Evolutionary conservation across 305 asterid species (phyloP), one percentile per base, ranked within the genome.

Genomic region (Striga hermonthica): DNA sequence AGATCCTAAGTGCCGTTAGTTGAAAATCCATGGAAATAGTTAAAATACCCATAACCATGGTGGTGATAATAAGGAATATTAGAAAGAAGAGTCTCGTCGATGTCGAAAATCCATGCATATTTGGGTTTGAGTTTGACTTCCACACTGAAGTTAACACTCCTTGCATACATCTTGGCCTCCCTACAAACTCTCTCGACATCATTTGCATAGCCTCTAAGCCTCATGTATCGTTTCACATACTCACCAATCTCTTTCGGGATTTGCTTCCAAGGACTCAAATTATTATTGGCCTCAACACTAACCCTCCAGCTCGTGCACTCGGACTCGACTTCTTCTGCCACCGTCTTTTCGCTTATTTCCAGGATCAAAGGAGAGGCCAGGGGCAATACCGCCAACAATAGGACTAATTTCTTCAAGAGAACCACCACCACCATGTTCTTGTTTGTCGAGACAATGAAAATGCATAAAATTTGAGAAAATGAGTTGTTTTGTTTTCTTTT

Each of bases 281-380:
- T 88, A 57, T 86, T 88, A 57, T 86, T 88, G 7, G 94, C 77
- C 86, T 88, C 96, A 53, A 70, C 89, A 44, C 86, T 83, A 62
- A 86, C 78, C 81, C 94, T 81, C 96, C 96, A 86, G 62, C 91
- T 82, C 4, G 82, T 62, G 74, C 96, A 88, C 60, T 71, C 69
- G 15, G 80, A 67, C 40, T 45, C 41, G 28, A 72, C 67, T 44
- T 69, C 60, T 55, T 66, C 79, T 22, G 1, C 31, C 1, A 43
- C 9, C 1, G 64, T 77, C 54, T 69, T 50, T 62, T 70, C 76
- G 48, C 41, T 63, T 36, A 61, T 66, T 65, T 81, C 78, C 12
- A 67, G 8, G 13, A 63, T 72, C 64, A 67, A 45, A 28, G 63
- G 62, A 6, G 55, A 49, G 41, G 35, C 72, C 0, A 76, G 35